These are phyloP conservation scores for Trametes pubescens DNA, from an alignment of 1,284 basidiomycete genomes.

Conservation along the genomic window DNA sequence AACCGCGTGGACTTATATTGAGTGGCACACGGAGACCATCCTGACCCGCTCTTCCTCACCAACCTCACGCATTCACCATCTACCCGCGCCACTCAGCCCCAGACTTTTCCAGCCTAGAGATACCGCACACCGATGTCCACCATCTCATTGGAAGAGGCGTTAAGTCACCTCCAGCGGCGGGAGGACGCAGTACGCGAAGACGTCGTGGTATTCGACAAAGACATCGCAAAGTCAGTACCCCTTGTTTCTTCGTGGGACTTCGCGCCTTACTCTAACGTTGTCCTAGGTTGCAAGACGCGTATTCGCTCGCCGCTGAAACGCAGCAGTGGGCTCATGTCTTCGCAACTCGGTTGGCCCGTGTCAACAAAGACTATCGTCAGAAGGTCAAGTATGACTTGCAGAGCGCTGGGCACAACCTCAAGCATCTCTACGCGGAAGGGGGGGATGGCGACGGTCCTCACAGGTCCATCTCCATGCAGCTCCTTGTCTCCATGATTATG, in stretches of 20 bases:
- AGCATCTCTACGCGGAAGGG: not conserved
- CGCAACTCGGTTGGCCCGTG: not conserved
- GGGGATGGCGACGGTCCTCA: not conserved
- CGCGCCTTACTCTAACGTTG: not conserved
- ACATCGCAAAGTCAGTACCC: not conserved
- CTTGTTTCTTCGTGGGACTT: not conserved
- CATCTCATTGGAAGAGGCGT: not conserved
- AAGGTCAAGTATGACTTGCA: not conserved
- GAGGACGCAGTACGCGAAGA: not conserved
- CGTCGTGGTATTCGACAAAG: not conserved
- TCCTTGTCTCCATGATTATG: not conserved
- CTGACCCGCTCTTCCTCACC: too few species aligned
- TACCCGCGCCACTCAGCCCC: too few species aligned
- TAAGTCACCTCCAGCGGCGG: not conserved
- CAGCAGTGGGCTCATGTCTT: not conserved
- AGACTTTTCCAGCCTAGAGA: too few species aligned
- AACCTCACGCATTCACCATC: too few species aligned
- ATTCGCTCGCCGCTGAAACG: not conserved
- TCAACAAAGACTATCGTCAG: not conserved
- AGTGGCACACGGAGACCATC: too few species aligned
- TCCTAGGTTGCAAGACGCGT: not conserved
- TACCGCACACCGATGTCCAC: too few species aligned
- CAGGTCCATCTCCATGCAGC: not conserved
- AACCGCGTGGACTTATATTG: too few species aligned
- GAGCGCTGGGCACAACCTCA: not conserved